phyloP scores from a whole-genome alignment of 2,329 filamentous ascomycete genomes.

The Colletotrichum zoysiae region DNA sequence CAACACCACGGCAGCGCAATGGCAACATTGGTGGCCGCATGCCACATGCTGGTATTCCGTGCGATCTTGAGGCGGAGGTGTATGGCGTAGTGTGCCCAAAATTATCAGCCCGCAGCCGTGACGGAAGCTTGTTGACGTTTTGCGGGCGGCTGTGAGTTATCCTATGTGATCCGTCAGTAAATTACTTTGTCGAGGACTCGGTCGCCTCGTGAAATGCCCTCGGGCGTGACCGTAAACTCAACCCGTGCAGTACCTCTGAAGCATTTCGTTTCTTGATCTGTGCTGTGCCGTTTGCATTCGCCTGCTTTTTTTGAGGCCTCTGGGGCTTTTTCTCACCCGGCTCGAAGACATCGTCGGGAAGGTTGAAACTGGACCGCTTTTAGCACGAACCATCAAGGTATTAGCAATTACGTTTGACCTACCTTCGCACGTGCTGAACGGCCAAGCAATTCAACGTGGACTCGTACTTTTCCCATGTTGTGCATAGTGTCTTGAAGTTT shows the following conservation, averaged over 20 bases:
- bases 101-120: conserved; percentile 53
- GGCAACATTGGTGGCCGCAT: neutral
- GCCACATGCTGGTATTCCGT: neutral
- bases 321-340: conserved; percentile 80
- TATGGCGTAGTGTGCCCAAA: neutral
- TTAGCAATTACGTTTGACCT: conserved; percentile 52
- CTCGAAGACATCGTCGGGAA: conserved; percentile 91
- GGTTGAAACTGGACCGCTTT: conserved; percentile 73
- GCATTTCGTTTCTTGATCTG: conserved; percentile 63
- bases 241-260: conserved; percentile 55
- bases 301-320: conserved; percentile 54
- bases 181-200: conserved; percentile 59
- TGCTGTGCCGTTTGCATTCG: conserved; percentile 53
- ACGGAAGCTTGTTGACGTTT: conserved; percentile 59
- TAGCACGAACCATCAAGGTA: conserved; percentile 1
- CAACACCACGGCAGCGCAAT: neutral
- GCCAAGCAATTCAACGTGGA: conserved; percentile 81
- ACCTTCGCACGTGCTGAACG: conserved; percentile 90
- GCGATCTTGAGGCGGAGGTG: neutral
- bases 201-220: conserved; percentile 11
- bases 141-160: conserved; percentile 53
- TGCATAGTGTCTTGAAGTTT: conserved; percentile 88
- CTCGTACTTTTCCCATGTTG: conserved; percentile 80
- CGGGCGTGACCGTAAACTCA: conserved; percentile 10
- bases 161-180: conserved; percentile 46